These are phyloP conservation scores for Neurospora discreta DNA, from an alignment of 495 filamentous ascomycete genomes.

Conservation along the genomic window DNA sequence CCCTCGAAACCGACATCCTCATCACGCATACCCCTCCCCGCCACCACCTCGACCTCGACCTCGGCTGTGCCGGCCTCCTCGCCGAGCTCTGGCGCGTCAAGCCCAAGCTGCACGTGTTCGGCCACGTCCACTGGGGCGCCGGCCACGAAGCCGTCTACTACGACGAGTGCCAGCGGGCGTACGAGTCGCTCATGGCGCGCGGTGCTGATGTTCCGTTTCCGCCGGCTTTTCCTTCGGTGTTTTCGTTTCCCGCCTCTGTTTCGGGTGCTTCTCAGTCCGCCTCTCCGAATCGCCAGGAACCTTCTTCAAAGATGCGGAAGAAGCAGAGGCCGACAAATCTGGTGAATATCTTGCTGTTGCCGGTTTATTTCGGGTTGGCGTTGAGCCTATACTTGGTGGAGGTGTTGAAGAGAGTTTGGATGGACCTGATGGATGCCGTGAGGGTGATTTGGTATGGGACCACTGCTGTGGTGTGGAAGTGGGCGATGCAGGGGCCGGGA, in stretches of 20 bases:
- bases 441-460: slow-evolving; percentile 52
- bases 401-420: not conserved
- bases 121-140: slow-evolving; percentile 70
- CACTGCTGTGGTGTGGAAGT: slow-evolving; percentile 60
- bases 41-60: slow-evolving; percentile 64
- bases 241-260: not conserved
- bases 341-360: not conserved
- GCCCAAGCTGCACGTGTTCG: slow-evolving; percentile 77
- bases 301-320: not conserved
- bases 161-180: slow-evolving; percentile 62
- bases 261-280: not conserved
- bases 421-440: slow-evolving; percentile 42
- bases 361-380: not conserved
- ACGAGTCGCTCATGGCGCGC: slow-evolving; percentile 50
- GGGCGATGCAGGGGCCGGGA: slow-evolving; percentile 45
- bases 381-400: not conserved
- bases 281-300: not conserved
- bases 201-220: not conserved
- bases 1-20: slow-evolving; percentile 66
- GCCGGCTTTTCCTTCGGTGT: not conserved
- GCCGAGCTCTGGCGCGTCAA: slow-evolving; percentile 68
- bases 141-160: slow-evolving; percentile 60
- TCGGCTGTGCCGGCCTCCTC: slow-evolving; percentile 68
- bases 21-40: slow-evolving; percentile 66
- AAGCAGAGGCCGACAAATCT: not conserved